Base-by-base conservation (phyloP, 1,139 yeast genomes). In the Magnusiomyces ingens region DNA sequence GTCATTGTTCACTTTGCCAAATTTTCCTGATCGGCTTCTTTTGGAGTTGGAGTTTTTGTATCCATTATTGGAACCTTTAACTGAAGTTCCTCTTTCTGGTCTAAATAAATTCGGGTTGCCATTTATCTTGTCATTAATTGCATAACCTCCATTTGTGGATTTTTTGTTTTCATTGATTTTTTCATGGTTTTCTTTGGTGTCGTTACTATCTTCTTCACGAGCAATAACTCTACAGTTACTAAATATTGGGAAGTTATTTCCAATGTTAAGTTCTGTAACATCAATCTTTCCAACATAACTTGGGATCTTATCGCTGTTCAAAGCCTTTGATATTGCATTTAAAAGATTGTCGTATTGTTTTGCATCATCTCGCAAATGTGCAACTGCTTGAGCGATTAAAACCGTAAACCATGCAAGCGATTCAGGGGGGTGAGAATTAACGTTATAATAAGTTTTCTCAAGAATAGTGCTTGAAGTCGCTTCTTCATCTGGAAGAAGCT, bases 351-450 rank as follows among this genome's bases (percentile, higher is more conserved):
- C 95, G 47, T 90, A 81, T 52, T 80, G 75, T 56, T 88, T 71
- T 0, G 98, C 98, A 66, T 93, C 98, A 19, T 83, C 78, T 56
- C 99, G 77, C 57, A 90, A 77, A 62, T 91, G 96, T 21, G 89
- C 81, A 22, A 93, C 84, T 3, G 91, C 84, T 66, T 94, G 98
- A 0, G 97, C 99, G 21, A 93, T 79, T 49, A 93, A 74, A 1
- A 93, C 98, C 63, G 93, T 93, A 67, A 93, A 89, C 99, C 99
- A 93, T 68, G 93, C 99, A 54, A 93, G 72, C 0, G 96, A 85
- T 71, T 93, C 99, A 0, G 97, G 80, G 2, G 84, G 75, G 67
- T 94, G 99, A 22, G 82, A 82, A 46, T 84, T 82, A 1, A 93
- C 97, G 65, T 93, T 89, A 67, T 94, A 94, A 65, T 89, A 90